phyloP scores from a whole-genome alignment of 257 asterid genomes.

The Pogostemon cablin region DNA sequence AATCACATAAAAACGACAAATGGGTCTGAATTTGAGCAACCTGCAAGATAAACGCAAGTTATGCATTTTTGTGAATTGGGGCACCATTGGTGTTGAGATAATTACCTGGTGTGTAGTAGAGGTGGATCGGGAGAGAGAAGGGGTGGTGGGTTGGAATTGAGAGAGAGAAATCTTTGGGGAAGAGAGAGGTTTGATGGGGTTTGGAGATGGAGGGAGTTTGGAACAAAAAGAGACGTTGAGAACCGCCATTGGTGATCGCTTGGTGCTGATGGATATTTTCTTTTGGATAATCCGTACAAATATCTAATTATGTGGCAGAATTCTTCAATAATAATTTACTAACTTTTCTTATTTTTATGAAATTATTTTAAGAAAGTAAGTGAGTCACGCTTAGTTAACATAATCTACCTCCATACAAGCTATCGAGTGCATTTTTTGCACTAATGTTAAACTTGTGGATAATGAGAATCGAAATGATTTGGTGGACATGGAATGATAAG shows the following conservation, averaged over 20 bases:
- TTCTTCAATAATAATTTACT: neutral
- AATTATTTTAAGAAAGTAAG: no score
- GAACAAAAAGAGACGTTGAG: slow-evolving; percentile 54
- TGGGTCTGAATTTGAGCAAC: slow-evolving; percentile 31
- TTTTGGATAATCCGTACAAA: slow-evolving; percentile 37
- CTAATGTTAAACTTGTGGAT: no score
- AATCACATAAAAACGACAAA: slow-evolving; percentile 42
- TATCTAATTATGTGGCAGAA: slow-evolving; percentile 15
- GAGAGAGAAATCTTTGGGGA: slow-evolving; percentile 26
- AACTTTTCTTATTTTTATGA: neutral
- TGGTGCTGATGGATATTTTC: slow-evolving; percentile 26
- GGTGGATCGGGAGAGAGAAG: slow-evolving; percentile 30
- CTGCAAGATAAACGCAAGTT: slow-evolving; percentile 36
- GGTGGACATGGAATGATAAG: no score
- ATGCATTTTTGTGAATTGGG: neutral
- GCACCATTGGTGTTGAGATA: neutral
- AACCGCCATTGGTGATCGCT: slow-evolving; percentile 56
- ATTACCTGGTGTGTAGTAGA: slow-evolving; percentile 38
- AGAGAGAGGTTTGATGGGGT: slow-evolving; percentile 31
- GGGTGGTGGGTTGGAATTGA: slow-evolving; percentile 29
- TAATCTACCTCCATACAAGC: no score
- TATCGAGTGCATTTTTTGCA: no score
- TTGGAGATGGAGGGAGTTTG: slow-evolving; percentile 49
- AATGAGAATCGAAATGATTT: no score
- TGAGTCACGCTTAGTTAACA: no score